Conservation (phyloP, 495 filamentous ascomycete genomes). For the Penicillium antarcticum region DNA sequence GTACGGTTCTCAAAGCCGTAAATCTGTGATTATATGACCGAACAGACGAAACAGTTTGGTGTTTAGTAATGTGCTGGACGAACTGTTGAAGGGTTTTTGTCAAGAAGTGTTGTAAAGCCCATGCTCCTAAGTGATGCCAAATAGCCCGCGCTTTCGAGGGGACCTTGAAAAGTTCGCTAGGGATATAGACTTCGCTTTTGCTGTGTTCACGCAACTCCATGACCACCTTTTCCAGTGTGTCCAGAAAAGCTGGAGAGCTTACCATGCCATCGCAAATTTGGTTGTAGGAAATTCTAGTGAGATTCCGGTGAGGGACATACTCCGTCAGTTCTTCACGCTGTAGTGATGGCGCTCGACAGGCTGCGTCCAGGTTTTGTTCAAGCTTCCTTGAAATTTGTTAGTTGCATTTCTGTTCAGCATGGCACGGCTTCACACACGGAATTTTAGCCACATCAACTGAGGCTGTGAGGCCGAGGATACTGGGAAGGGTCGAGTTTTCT, state of each 20-base stretch:
- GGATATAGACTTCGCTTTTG: neutral
- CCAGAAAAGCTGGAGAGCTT: neutral
- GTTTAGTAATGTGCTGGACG: no score
- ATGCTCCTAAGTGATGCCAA: slow-evolving; percentile 4
- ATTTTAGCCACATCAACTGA: no score
- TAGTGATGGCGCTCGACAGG: neutral
- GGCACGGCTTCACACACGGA: no score
- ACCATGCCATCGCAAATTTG: neutral
- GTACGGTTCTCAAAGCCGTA: neutral
- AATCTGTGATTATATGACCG: neutral
- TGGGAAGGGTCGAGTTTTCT: no score
- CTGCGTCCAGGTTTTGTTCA: slow-evolving; percentile 1
- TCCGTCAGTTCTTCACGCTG: neutral
- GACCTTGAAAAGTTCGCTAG: neutral
- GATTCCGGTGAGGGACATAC: neutral
- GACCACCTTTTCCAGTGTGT: neutral
- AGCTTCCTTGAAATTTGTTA: slow-evolving; percentile 4
- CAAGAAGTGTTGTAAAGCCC: neutral
- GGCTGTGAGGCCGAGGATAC: no score
- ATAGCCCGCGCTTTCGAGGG: slow-evolving; percentile 9
- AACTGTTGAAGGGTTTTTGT: neutral
- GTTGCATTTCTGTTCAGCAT: no score
- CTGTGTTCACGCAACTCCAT: neutral
- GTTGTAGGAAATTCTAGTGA: slow-evolving; percentile 2
- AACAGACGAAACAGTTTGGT: neutral